These are phyloP conservation scores for Boletus tylopilopsis DNA, from an alignment of 768 basidiomycete species.

Conservation along the genomic window DNA sequence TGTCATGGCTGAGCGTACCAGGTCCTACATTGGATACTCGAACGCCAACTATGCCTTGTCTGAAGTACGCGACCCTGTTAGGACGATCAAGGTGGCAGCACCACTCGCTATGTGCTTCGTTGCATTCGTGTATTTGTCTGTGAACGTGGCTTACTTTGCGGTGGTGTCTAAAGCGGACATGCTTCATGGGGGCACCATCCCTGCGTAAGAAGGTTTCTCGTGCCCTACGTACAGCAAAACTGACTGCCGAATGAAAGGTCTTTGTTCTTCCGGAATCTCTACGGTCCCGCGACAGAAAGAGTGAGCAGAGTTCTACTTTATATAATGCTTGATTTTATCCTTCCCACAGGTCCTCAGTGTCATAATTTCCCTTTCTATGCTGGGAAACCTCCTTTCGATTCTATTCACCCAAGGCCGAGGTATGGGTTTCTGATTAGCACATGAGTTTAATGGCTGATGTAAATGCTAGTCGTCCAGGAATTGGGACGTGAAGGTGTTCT, in stretches of 20 bases:
- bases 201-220: constrained; percentile 48
- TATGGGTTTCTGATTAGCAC: constrained; percentile 21
- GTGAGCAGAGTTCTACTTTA: constrained; percentile 31
- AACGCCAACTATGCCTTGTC: constrained; percentile 75
- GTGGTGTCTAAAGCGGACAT: constrained; percentile 72
- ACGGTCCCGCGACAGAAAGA: constrained; percentile 56
- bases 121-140: constrained; percentile 54
- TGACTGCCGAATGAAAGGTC: constrained; percentile 44
- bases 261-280: constrained; percentile 71
- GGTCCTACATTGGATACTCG: constrained; percentile 71
- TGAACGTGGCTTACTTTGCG: constrained; percentile 72
- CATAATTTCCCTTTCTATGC: constrained; percentile 59
- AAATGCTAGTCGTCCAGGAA: constrained; percentile 61
- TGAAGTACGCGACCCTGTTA: constrained; percentile 65
- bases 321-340: not conserved
- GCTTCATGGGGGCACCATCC: constrained; percentile 53
- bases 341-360: constrained; percentile 49
- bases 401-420: constrained; percentile 68
- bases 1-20: constrained; percentile 19
- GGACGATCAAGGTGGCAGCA: constrained; percentile 67
- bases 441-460: constrained; percentile 2
- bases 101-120: constrained; percentile 61
- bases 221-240: not conserved
- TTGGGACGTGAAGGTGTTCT: constrained; percentile 69
- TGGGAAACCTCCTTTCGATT: constrained; percentile 61